Conservation (phyloP, 2,329 filamentous ascomycete species). For the Aspergillus candidus region DNA sequence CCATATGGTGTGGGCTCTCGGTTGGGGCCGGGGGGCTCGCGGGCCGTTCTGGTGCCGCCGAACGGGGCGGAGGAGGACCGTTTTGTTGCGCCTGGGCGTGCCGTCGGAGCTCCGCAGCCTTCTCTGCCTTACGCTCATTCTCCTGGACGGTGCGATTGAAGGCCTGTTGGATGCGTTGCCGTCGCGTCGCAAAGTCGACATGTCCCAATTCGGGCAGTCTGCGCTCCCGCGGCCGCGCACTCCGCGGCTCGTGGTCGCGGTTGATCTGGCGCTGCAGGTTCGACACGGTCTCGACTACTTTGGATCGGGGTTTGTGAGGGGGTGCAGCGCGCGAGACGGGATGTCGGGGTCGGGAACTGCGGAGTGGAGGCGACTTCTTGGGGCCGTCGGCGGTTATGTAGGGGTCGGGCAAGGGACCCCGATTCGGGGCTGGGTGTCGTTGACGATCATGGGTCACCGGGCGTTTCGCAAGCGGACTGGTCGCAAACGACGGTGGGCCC, state of each 20-base stretch:
- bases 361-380: conserved; percentile 69
- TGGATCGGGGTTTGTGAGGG: conserved; percentile 59
- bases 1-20: conserved; percentile 4
- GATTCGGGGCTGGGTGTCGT: conserved; percentile 39
- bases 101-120: conserved; percentile 47
- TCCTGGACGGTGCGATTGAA: conserved; percentile 80
- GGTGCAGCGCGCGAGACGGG: conserved; percentile 70
- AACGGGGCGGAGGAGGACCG: conserved; percentile 41
- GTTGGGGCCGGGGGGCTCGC: conserved; percentile 7
- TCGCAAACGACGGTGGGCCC: conserved; percentile 23
- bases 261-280: conserved; percentile 35
- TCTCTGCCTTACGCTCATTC: conserved; percentile 53
- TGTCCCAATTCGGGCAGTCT: conserved; percentile 60
- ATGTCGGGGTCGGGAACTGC: conserved; percentile 75
- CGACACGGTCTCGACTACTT: conserved; percentile 53
- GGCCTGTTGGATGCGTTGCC: conserved; percentile 75
- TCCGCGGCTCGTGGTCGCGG: conserved; percentile 26
- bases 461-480: conserved; percentile 31
- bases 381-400: conserved; percentile 65
- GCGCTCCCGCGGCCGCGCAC: conserved; percentile 31
- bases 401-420: conserved; percentile 60
- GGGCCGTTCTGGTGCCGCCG: conserved; percentile 18
- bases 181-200: conserved; percentile 77
- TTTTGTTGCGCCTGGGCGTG: conserved; percentile 38
- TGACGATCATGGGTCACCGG: conserved; percentile 27